Conservation (phyloP, 768 basidiomycete genomes). For the Tephrocybe sp. region DNA sequence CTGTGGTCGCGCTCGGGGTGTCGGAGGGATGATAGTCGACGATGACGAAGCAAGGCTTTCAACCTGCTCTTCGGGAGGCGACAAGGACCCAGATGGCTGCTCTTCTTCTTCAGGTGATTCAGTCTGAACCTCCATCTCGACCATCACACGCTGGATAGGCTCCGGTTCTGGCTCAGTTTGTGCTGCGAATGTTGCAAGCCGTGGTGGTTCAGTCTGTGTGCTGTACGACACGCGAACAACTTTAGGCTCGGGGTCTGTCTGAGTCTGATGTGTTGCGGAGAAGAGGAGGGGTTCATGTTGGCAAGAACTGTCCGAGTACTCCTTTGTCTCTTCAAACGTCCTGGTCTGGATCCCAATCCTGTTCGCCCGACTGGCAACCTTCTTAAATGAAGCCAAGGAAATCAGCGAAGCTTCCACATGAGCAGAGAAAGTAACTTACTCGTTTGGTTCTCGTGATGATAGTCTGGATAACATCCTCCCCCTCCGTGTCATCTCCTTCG, state of each 20-base stretch:
- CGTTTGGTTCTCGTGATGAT: slow-evolving; percentile 86
- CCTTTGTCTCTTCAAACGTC: slow-evolving; percentile 64
- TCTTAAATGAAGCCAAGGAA: slow-evolving; percentile 39
- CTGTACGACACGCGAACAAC: slow-evolving; percentile 45
- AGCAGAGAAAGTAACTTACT: slow-evolving; percentile 34
- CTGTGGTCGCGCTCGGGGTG: slow-evolving; percentile 51
- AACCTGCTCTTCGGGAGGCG: slow-evolving; percentile 39
- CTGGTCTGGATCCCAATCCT: slow-evolving; percentile 39
- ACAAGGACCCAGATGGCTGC: slow-evolving; percentile 41
- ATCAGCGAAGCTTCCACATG: slow-evolving; percentile 6
- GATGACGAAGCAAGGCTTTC: slow-evolving; percentile 73
- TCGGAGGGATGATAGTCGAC: slow-evolving; percentile 70
- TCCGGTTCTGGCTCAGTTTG: slow-evolving; percentile 36
- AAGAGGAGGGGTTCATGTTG: slow-evolving; percentile 67
- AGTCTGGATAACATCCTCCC: slow-evolving; percentile 79
- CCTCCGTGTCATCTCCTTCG: slow-evolving; percentile 58
- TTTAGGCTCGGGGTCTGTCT: slow-evolving; percentile 64
- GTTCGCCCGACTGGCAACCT: slow-evolving; percentile 63
- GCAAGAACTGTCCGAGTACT: slow-evolving; percentile 73
- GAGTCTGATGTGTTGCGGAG: slow-evolving; percentile 43
- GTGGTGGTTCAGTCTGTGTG: slow-evolving; percentile 55
- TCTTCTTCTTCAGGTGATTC: slow-evolving; percentile 30
- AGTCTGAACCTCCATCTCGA: slow-evolving; percentile 69
- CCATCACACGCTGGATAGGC: slow-evolving; percentile 36
- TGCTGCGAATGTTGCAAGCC: slow-evolving; percentile 22